Base-by-base conservation (phyloP, 371 early-diverging fungal genomes). In the Nematocida minor region DNA sequence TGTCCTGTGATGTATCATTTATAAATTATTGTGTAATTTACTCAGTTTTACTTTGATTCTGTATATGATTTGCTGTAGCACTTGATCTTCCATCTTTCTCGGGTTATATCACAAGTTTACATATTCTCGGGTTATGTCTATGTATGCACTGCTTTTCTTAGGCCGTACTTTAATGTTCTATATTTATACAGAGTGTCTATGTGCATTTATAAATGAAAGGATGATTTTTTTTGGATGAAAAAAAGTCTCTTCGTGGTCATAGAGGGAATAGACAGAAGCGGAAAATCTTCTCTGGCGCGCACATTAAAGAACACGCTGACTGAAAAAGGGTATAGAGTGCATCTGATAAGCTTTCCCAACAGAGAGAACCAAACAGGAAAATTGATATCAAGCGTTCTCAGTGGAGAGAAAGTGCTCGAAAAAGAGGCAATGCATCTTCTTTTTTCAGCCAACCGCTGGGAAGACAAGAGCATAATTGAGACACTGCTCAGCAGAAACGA, bases 191-290 rank as follows among this genome's bases (percentile, higher is more conserved):
- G 46, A 20, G 20, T 46, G 46, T 14, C 46, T n/a, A 16, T n/a
- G n/a, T n/a, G n/a, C n/a, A n/a, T n/a, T n/a, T n/a, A n/a, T n/a
- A n/a, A n/a, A n/a, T n/a, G n/a, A n/a, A n/a, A n/a, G n/a, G n/a
- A n/a, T n/a, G n/a, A n/a, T n/a, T n/a, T n/a, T n/a, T 9, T 42
- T 42, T 42, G 44, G 44, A 42, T 42, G 44, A 6, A 42, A 42
- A 42, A 42, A 42, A 42, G 44, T 18, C 80, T 77, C 14, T 86
- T 86, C 77, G 71, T 86, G 51, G 85, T 82, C 20, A 47, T 86
- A 25, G 97, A 98, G 86, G 97, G 99, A 48, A 89, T 92, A 66
- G 98, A 96, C 87, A 88, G 94, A 53, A 88, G 91, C 51, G 97
- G 97, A 48, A 96, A 98, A 85, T 89, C 92, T 31, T 94, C 95